Evolutionary conservation across 768 basidiomycete species (phyloP).

Genomic region (Russula olivacea): DNA sequence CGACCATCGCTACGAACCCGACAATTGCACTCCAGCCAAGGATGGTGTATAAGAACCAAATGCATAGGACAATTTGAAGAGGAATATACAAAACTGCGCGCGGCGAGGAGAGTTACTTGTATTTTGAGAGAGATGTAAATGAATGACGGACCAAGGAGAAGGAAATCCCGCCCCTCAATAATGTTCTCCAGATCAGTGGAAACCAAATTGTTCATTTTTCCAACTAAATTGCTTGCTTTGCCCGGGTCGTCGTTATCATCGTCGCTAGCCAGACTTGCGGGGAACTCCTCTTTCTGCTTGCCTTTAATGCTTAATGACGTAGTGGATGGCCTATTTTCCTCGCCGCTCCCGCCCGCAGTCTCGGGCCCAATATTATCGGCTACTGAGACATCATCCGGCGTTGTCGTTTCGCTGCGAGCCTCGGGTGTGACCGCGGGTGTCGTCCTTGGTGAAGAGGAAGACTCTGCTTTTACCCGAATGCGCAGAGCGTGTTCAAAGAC

Average conservation of each 20-base stretch:
- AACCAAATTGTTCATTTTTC: constrained; percentile 73
- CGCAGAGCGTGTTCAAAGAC: constrained; percentile 52
- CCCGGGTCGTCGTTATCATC: background rate
- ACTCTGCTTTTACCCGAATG: constrained; percentile 45
- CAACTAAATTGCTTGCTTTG: constrained; percentile 47
- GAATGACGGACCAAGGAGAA: constrained; percentile 13
- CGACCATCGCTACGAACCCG: constrained; percentile 38
- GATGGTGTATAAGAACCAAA: constrained; percentile 40
- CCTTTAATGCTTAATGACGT: constrained; percentile 22
- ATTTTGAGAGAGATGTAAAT: background rate
- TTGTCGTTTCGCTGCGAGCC: constrained; percentile 21
- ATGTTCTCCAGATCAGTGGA: constrained; percentile 50
- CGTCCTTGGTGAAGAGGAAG: constrained; percentile 25
- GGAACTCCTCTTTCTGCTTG: constrained; percentile 12
- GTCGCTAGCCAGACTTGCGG: constrained; percentile 3
- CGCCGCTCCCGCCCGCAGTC: constrained; percentile 13
- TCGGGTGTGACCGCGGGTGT: constrained; percentile 24
- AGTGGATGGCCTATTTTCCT: constrained; percentile 21
- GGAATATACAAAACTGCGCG: constrained; percentile 35
- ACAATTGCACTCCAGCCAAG: constrained; percentile 48
- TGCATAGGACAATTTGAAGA: constrained; percentile 37
- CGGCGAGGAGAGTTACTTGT: background rate
- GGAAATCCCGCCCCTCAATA: constrained; percentile 30
- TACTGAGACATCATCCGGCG: constrained; percentile 28
- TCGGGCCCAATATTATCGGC: constrained; percentile 7